Evolutionary conservation across 306 rosid genomes (phyloP).

Genomic region (Abrus pulchellus): DNA sequence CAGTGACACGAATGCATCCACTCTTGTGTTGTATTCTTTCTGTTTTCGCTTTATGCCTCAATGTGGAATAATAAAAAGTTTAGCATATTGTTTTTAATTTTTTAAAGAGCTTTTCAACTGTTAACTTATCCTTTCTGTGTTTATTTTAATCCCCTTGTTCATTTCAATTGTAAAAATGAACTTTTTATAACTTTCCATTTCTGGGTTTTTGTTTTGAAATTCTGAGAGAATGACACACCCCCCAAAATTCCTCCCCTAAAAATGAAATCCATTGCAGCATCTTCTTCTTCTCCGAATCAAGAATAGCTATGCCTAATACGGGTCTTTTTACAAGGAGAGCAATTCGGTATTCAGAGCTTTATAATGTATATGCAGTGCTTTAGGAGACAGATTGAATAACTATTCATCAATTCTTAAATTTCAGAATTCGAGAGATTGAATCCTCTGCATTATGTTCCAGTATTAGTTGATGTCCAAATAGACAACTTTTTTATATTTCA

Average conservation of each 20-base stretch:
- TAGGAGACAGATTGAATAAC: not conserved
- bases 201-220: slow-evolving; percentile 10
- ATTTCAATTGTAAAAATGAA: not conserved
- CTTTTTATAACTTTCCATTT: slow-evolving; percentile 1
- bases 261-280: not conserved
- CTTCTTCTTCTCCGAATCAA: not conserved
- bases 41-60: slow-evolving; percentile 62
- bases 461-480: slow-evolving; percentile 53
- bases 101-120: no score
- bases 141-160: not conserved
- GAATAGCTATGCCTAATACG: not conserved
- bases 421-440: slow-evolving; percentile 62
- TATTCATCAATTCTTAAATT: slow-evolving; percentile 37
- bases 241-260: not conserved
- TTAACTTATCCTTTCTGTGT: not conserved
- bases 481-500: no score
- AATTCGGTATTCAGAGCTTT: slow-evolving; percentile 43
- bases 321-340: slow-evolving; percentile 51
- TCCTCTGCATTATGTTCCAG: slow-evolving; percentile 62
- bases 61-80: not conserved
- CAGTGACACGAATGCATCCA: slow-evolving; percentile 13
- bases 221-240: not conserved
- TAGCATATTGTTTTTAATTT: no score
- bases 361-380: not conserved
- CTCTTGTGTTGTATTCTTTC: slow-evolving; percentile 54